Evolutionary conservation across 116 monocot genomes (phyloP), one percentile per base, ranked within the genome.

Genomic region (Posidonia oceanica): DNA sequence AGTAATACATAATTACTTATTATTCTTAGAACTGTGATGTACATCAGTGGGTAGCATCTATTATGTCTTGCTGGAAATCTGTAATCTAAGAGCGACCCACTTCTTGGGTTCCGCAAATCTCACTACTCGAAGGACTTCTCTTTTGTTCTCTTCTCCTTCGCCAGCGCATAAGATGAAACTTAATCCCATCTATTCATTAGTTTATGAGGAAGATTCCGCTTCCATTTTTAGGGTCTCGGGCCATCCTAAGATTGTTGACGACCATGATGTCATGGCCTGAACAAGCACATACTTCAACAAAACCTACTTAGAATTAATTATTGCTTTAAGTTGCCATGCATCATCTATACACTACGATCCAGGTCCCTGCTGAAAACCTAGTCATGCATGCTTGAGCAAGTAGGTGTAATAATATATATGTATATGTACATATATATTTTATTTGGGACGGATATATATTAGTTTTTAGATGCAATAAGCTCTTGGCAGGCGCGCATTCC

Each of bases 41-140:
- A 29, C 29, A 40, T 18, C 8, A 66, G 20, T 66, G 66, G 66
- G 18, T 18, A 20, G 39, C 66, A 12, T 66, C 66, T 18, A 66
- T 66, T 36, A 1, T 20, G 20, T 60, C 60, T 23, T 60, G 20
- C 60, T 60, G 18, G 61, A 36, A 61, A 61, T 12, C 61, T 36
- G 61, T 61, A 4, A 61, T 14, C 36, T 29, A 61, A 36, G 61
- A 29, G 29, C 22, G 36, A 40, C 36, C 17, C 16, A 40, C 4
- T 41, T 22, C 48, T 66, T 8, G 66, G 66, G 66, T 66, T 66
- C 66, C 44, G 20, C 42, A 66, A 39, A 66, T 42, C 8, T 64
- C 15, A 38, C 41, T 16, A 40, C 21, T 10, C 16, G 7, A 21
- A 22, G 66, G 66, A 66, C 66, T 66, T 66, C 66, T 66, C 66